Base-by-base conservation (phyloP, 768 basidiomycete genomes). In the Mycena amicta region DNA sequence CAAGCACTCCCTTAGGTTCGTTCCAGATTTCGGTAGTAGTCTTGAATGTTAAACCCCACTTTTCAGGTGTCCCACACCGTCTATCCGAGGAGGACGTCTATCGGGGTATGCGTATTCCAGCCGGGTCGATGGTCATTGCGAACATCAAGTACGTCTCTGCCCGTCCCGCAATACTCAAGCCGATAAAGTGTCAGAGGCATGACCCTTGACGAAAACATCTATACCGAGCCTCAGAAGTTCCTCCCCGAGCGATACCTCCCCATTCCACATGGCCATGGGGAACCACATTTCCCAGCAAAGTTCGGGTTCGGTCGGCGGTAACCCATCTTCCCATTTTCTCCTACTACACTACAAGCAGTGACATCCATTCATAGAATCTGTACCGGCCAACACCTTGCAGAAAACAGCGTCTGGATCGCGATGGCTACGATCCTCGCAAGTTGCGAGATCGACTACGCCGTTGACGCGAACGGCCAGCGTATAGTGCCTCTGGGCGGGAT, bases 21-120 rank as follows among this genome's bases (percentile, higher is more conserved):
- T 52, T 20, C 41, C 43, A 27, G 62, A 62, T 8, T 55, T 66
- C n/a, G 61, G 61, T 58, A 16, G 30, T 15, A 18, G 16, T 39
- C 8, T n/a, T 45, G 22, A 8, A n/a, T n/a, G n/a, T 23, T 45
- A 18, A 5, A 8, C 12, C 6, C 20, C 8, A 5, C 8, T 6
- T 3, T n/a, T 55, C n/a, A 70, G 74, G 67, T 40, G 46, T 76
- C 15, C 72, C 73, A 1, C 76, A 77, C 57, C 59, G 61, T 25
- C 56, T 65, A 18, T 64, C 61, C 18, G 56, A 69, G 41, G 75
- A 76, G 37, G 73, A 76, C 59, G 56, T 67, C 1, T 74, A 76
- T 60, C 56, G 69, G 3, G 75, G 72, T 2, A 71, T 68, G 62
- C 64, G 65, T 54, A 74, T 78, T 43, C 72, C 75, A 3, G 71